Evolutionary conservation across 306 rosid species (phyloP), one percentile per base, ranked within the genome.

Genomic region (Abrus precatorius): DNA sequence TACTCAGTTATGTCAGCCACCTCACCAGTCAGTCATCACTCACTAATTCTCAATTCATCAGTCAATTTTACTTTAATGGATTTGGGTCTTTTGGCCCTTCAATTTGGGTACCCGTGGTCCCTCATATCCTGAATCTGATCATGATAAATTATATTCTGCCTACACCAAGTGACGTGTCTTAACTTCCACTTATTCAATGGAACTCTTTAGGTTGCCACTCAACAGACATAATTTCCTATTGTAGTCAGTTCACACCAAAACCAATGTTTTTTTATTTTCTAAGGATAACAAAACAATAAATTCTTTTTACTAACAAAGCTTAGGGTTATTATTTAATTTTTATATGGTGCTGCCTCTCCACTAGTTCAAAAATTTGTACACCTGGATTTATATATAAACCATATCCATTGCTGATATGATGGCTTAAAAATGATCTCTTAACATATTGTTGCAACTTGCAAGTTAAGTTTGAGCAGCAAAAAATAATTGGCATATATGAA

Each of bases 81-180:
- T 33, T 79, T 62, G 85, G 80, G 52, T 60, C 75, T 77, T 54
- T 79, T 74, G 72, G 83, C 41, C 80, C 83, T 83, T 61, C 44
- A 82, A 69, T 52, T 77, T 54, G 83, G 79, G 87, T 69, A 47
- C n/a, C 0, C 14, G 79, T 86, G 88, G 88, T 85, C 88, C 88
- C 84, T 61, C 74, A 60, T 36, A 62, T 10, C 45, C 78, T 48
- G 36, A 61, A 83, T 12, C 54, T 71, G 74, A 77, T 84, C 73
- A 74, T 84, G 54, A 74, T 74, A 73, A 80, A 74, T 75, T 57
- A 79, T 78, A 45, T 75, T 68, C 56, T 69, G 45, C 32, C 55
- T 62, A 47, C 61, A 69, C 9, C 40, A 10, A 43, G 59, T 56
- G 69, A 79, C 80, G 74, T 75, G 85, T 86, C 87, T 82, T 76